Percentiles rank a stretch among this genome's conserved stretches.
phyloP scores from a whole-genome alignment of 257 asterid genomes.

The Solanum corneliomulleri region DNA sequence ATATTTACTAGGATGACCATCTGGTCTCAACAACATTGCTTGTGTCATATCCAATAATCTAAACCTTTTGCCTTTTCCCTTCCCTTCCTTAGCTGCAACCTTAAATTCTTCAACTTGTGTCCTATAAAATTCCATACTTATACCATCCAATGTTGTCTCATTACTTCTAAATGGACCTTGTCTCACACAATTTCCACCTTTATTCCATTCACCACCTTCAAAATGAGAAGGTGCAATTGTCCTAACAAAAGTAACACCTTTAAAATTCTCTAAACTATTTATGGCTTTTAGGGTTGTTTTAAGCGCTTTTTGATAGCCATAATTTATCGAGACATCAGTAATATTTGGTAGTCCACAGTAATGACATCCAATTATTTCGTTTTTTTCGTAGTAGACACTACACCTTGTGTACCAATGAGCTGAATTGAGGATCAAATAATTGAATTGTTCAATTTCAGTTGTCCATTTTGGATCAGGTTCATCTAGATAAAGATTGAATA shows the following conservation, averaged over 20 bases:
- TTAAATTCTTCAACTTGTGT: slow-evolving; percentile 21
- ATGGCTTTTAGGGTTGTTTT: slow-evolving; percentile 14
- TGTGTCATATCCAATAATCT: slow-evolving; percentile 18
- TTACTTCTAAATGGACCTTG: slow-evolving; percentile 14
- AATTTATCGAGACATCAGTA: slow-evolving; percentile 13
- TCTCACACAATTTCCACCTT: slow-evolving; percentile 18
- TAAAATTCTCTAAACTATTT: slow-evolving; percentile 2
- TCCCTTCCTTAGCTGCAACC: slow-evolving; percentile 9
- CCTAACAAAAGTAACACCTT: slow-evolving; percentile 15
- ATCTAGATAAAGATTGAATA: slow-evolving; percentile 21
- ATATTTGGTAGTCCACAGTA: slow-evolving; percentile 10
- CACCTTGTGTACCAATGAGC: slow-evolving; percentile 29
- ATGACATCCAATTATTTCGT: slow-evolving; percentile 9
- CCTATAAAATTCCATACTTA: slow-evolving; percentile 19
- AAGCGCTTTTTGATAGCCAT: slow-evolving; percentile 13
- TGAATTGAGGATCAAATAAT: slow-evolving; percentile 13
- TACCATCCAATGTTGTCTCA: slow-evolving; percentile 15
- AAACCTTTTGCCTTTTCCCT: slow-evolving; percentile 1
- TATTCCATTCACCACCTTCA: slow-evolving; percentile 23
- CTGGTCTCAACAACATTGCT: slow-evolving; percentile 26
- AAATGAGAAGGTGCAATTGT: slow-evolving; percentile 27
- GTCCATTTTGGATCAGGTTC: slow-evolving; percentile 15
- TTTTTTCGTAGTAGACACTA: slow-evolving; percentile 6
- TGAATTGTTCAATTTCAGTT: slow-evolving; percentile 6
- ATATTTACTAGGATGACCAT: slow-evolving; percentile 28